Evolutionary conservation across 441 rosid genomes (phyloP).

Genomic region (Pelargonium citronellum): DNA sequence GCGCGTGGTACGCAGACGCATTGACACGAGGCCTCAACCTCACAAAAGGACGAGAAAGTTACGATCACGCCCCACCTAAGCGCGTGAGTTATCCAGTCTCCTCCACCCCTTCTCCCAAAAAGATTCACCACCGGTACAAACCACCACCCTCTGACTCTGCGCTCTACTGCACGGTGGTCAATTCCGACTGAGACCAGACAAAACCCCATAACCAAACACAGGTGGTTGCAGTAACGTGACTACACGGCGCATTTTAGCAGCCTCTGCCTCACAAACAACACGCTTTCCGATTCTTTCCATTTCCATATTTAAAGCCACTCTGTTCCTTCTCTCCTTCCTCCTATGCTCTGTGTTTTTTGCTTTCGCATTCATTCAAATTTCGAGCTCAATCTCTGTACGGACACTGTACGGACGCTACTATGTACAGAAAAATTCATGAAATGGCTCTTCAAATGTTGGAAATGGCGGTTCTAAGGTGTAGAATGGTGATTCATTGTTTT

Average conservation of each 20-base stretch:
- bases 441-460: not conserved
- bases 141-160: too few relatives aligned
- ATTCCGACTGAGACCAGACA: too few relatives aligned
- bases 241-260: not conserved
- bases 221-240: not conserved
- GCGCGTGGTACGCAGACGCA: too few relatives aligned
- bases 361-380: not conserved
- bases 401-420: not conserved
- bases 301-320: not conserved
- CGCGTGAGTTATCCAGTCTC: too few relatives aligned
- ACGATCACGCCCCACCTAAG: too few relatives aligned
- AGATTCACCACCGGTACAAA: too few relatives aligned
- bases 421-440: not conserved
- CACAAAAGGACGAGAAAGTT: too few relatives aligned
- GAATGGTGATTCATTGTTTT: not conserved
- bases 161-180: too few relatives aligned
- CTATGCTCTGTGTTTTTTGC: not conserved
- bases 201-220: not conserved
- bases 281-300: not conserved
- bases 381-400: slow-evolving; percentile 3
- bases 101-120: too few relatives aligned
- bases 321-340: not conserved
- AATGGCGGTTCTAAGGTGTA: not conserved
- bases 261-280: not conserved
- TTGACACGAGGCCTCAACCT: too few relatives aligned